Percentiles rank a stretch among this genome's conserved stretches.
Evolutionary conservation across 2,329 filamentous ascomycete genomes (phyloP).

Genomic region (Aspergillus neotritici): DNA sequence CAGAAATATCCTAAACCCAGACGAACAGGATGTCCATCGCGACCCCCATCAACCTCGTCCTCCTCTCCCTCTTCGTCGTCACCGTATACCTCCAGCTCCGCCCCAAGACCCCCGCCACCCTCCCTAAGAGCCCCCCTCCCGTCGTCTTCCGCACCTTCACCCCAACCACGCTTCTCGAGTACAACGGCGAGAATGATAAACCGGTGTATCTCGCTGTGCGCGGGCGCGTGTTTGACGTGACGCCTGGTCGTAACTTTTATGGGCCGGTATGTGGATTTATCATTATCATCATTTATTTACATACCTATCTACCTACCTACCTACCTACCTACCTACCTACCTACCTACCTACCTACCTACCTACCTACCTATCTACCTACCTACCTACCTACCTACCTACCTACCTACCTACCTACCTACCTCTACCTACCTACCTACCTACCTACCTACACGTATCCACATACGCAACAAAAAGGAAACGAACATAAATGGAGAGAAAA

Average conservation of each 20-base stretch:
- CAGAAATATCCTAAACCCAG: conserved; percentile 1
- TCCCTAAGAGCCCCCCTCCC: conserved; percentile 55
- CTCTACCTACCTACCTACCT: too few species aligned
- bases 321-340: neutral
- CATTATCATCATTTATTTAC: too few species aligned
- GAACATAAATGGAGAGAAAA: neutral
- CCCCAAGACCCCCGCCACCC: conserved; percentile 46
- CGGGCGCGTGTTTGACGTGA: conserved; percentile 86
- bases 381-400: neutral
- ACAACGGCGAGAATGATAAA: conserved; percentile 66
- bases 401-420: neutral
- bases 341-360: neutral
- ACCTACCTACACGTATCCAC: neutral
- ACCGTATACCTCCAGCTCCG: conserved; percentile 56
- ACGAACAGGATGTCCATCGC: conserved; percentile 48
- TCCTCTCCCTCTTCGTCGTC: conserved; percentile 53
- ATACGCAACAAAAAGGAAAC: neutral
- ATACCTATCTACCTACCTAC: neutral
- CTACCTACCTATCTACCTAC: neutral
- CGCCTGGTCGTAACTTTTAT: conserved; percentile 84
- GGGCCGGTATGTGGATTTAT: conserved; percentile 56
- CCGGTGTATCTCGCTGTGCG: conserved; percentile 90
- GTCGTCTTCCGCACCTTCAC: conserved; percentile 84
- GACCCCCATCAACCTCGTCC: conserved; percentile 57
- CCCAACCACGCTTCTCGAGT: conserved; percentile 75